phyloP scores from a whole-genome alignment of 1,284 basidiomycete genomes.

The Moesziomyces sp. region DNA sequence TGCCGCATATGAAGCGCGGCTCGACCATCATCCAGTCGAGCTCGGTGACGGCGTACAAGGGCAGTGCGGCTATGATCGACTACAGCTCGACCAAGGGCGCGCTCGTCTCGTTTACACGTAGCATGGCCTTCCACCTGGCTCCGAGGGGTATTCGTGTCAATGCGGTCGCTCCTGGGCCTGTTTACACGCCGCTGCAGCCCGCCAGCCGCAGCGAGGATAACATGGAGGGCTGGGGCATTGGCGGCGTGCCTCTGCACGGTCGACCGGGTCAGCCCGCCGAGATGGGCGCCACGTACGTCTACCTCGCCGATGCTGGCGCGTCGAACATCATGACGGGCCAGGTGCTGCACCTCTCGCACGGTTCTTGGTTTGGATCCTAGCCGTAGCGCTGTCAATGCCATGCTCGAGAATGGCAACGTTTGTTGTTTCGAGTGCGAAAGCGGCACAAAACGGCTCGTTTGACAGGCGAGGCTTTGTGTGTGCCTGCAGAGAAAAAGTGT shows the following conservation, averaged over 20 bases:
- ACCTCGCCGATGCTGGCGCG: constrained; percentile 49
- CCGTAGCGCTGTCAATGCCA: too few relatives aligned
- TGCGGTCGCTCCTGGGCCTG: constrained; percentile 72
- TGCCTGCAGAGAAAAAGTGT: too few relatives aligned
- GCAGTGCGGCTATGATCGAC: constrained; percentile 70
- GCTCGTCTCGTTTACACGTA: constrained; percentile 72
- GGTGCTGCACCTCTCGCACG: constrained; percentile 51
- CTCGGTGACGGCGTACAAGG: constrained; percentile 75
- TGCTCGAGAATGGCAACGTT: too few relatives aligned
- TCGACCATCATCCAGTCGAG: constrained; percentile 76
- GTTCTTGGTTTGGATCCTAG: constrained; percentile 45
- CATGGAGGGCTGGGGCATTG: constrained; percentile 59
- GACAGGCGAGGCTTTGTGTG: too few relatives aligned
- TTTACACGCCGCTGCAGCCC: constrained; percentile 70
- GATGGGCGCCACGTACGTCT: constrained; percentile 55
- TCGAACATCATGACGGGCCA: constrained; percentile 58
- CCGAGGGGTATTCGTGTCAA: constrained; percentile 75
- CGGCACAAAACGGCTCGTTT: too few relatives aligned
- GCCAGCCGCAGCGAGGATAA: constrained; percentile 49
- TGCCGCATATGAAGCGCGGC: constrained; percentile 75
- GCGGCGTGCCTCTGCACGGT: constrained; percentile 44
- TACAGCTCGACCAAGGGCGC: constrained; percentile 72
- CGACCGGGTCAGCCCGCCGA: constrained; percentile 55
- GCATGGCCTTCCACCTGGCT: constrained; percentile 73
- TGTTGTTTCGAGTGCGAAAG: too few relatives aligned